Percentiles rank a stretch among this genome's conserved stretches.
Conservation (phyloP, 2,329 filamentous ascomycete genomes). For the Calonectria montana region DNA sequence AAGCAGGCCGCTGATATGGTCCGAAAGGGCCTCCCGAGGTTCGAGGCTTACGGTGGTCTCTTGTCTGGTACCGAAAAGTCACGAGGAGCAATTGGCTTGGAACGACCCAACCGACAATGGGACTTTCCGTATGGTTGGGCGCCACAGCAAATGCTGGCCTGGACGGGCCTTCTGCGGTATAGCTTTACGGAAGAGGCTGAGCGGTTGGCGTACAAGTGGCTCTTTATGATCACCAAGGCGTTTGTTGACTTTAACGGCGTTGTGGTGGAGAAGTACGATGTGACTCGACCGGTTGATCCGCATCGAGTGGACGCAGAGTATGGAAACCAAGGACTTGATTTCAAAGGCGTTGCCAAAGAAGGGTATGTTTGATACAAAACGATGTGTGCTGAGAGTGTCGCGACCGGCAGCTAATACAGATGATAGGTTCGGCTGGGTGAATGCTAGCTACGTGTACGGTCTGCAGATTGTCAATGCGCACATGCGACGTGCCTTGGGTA, state of each 20-base stretch:
- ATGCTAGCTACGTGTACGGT: slow-evolving; percentile 96
- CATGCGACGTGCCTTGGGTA: slow-evolving; percentile 88
- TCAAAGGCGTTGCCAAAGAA: slow-evolving; percentile 95
- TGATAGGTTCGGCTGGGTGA: slow-evolving; percentile 95
- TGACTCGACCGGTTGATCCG: slow-evolving; percentile 88
- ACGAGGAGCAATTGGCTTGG: slow-evolving; percentile 80
- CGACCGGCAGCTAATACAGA: slow-evolving; percentile 41
- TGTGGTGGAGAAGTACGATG: slow-evolving; percentile 98
- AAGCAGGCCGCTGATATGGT: slow-evolving; percentile 89
- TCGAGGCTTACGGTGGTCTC: slow-evolving; percentile 89
- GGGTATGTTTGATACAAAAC: slow-evolving; percentile 66
- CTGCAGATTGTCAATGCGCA: slow-evolving; percentile 89
- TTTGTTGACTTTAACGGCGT: slow-evolving; percentile 99
- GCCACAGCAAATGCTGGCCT: slow-evolving; percentile 97
- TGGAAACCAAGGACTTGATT: slow-evolving; percentile 94
- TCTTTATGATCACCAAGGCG: slow-evolving; percentile 98
- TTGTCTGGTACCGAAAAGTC: slow-evolving; percentile 91
- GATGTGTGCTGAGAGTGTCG: background rate
- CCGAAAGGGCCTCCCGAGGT: slow-evolving; percentile 81
- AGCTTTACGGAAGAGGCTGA: slow-evolving; percentile 92
- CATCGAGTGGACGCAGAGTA: slow-evolving; percentile 97
- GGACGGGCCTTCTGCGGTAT: slow-evolving; percentile 92
- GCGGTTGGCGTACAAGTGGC: slow-evolving; percentile 92
- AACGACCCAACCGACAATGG: slow-evolving; percentile 96
- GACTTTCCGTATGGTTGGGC: slow-evolving; percentile 99